Evolutionary conservation across 2,329 filamentous ascomycete species (phyloP).

Genomic region (Blastomyces parvus): DNA sequence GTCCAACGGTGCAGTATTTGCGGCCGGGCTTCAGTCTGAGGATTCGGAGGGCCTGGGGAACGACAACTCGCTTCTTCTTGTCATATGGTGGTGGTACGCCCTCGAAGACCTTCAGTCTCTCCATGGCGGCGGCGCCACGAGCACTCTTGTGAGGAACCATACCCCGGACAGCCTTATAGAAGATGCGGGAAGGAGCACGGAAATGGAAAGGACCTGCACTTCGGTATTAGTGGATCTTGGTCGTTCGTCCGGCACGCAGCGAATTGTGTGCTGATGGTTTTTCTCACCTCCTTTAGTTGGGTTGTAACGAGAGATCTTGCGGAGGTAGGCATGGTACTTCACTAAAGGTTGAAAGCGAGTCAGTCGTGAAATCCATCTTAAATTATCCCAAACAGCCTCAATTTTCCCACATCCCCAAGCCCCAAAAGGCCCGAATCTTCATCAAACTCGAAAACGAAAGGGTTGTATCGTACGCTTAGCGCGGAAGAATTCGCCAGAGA

Average conservation of each 20-base stretch:
- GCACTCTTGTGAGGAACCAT: slow-evolving; percentile 99
- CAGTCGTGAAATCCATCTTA: slow-evolving; percentile 29
- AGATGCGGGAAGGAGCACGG: slow-evolving; percentile 97
- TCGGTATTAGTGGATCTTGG: slow-evolving; percentile 13
- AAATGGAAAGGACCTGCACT: slow-evolving; percentile 92
- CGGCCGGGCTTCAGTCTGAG: slow-evolving; percentile 95
- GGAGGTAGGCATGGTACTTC: slow-evolving; percentile 99
- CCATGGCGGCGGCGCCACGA: slow-evolving; percentile 88
- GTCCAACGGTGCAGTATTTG: slow-evolving; percentile 99
- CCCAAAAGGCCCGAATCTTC: slow-evolving; percentile 14
- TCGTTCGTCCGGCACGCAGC: background rate
- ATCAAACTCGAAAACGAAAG: slow-evolving; percentile 15
- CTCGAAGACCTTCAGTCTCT: slow-evolving; percentile 99
- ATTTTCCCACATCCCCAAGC: slow-evolving; percentile 9
- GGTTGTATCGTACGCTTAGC: slow-evolving; percentile 82
- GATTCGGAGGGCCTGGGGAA: slow-evolving; percentile 94
- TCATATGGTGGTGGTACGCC: slow-evolving; percentile 98
- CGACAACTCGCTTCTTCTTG: slow-evolving; percentile 99
- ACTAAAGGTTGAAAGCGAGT: slow-evolving; percentile 53
- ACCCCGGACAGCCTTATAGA: slow-evolving; percentile 99
- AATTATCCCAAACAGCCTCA: slow-evolving; percentile 5
- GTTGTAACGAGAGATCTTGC: slow-evolving; percentile 99
- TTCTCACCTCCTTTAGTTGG: slow-evolving; percentile 89
- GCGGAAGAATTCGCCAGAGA: slow-evolving; percentile 99
- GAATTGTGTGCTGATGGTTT: slow-evolving; percentile 13